Base-by-base conservation (phyloP, 2,329 filamentous ascomycete species). In the Aspergillus alliaceus region DNA sequence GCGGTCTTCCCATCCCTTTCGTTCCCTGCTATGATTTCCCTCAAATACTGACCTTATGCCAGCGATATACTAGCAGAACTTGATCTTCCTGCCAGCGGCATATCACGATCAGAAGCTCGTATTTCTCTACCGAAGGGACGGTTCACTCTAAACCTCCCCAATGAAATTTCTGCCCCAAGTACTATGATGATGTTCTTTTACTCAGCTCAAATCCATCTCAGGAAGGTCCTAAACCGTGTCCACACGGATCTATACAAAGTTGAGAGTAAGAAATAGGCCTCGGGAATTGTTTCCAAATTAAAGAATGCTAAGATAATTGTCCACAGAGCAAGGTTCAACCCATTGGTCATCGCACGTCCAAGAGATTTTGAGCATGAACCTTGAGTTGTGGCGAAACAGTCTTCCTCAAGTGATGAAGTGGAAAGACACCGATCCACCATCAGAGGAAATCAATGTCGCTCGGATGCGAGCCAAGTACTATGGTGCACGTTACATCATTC, bases 1-100 rank as follows among this genome's bases (percentile, higher is more conserved):
- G n/a, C 27, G n/a, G 12, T 32, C 15, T 32, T 8, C 15, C 24
- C 27, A 6, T 44, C 22, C n/a, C 6, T n/a, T 27, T 44, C 14
- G 12, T 27, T 29, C 3, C 9, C 27, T 9, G 27, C 24, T 11
- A 29, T n/a, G 3, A 11, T 12, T 8, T n/a, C 2, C 12, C 6
- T 14, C n/a, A 25, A 51, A 18, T 42, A 14, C 22, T 15, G 18
- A 40, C 35, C 31, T 32, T 25, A 3, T 14, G 27, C 15, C 56
- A 92, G 92, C 73, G 93, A 98, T 72, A 91, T 98, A 46, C 83
- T 97, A 47, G 95, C 95, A 3, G 95, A 99, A 74, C 81, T 98
- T 58, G 83, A 85, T 57, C 76, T 88, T 14, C 84, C 84, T 4
- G 79, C 82, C 1, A 88, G 84, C 67, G 83, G 83, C 2, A 85